phyloP scores from a whole-genome alignment of 208 protist genomes.

The Endotrypanum monterogeii region DNA sequence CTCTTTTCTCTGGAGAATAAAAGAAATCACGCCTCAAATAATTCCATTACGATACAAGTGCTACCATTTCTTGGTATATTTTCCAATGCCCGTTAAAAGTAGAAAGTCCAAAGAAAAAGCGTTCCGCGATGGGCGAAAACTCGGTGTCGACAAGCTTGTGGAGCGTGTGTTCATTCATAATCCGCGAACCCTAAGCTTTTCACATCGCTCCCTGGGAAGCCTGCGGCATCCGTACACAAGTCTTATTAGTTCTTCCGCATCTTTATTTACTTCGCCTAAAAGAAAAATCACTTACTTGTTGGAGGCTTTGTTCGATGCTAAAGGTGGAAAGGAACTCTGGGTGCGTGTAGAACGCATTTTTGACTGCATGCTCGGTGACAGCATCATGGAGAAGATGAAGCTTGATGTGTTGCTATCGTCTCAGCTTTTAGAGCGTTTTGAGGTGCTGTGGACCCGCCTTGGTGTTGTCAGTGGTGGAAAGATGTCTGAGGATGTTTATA shows the following conservation, averaged over 20 bases:
- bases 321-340: conserved; percentile 59
- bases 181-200: conserved; percentile 67
- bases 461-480: conserved; percentile 25
- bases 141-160: conserved; percentile 49
- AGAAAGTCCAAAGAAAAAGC: not conserved
- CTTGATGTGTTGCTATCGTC: conserved; percentile 41
- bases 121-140: conserved; percentile 26
- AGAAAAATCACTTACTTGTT: conserved; percentile 45
- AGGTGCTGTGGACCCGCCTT: conserved; percentile 54
- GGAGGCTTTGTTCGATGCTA: conserved; percentile 49
- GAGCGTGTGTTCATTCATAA: conserved; percentile 68
- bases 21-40: too few relatives aligned
- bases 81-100: not conserved
- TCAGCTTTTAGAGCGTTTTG: conserved; percentile 44
- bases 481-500: conserved; percentile 57
- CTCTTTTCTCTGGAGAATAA: not conserved
- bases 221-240: conserved; percentile 69
- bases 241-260: conserved; percentile 42
- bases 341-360: conserved; percentile 55
- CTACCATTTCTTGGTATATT: not conserved
- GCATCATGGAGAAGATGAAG: conserved; percentile 57
- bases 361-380: conserved; percentile 62
- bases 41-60: not conserved
- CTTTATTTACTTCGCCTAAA: conserved; percentile 15
- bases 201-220: conserved; percentile 62